Percentiles rank a stretch among this genome's conserved stretches.
These are phyloP conservation scores for Dactylella cylindrospora DNA, from an alignment of 2,329 filamentous ascomycete genomes.

Conservation along the genomic window DNA sequence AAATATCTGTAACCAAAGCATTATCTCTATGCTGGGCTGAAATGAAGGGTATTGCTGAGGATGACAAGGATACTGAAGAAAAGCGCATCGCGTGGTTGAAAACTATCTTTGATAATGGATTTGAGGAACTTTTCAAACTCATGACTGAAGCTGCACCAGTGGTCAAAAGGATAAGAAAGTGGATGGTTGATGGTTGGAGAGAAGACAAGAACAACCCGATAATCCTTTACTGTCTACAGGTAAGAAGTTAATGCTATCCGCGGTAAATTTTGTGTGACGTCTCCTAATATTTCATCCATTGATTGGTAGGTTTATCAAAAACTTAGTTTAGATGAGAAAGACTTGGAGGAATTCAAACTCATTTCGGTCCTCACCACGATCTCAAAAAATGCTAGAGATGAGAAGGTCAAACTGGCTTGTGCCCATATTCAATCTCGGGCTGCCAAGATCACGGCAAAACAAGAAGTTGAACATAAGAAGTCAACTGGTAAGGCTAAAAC, in stretches of 20 bases:
- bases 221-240: constrained; percentile 35
- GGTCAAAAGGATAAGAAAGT: constrained; percentile 29
- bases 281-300: not conserved
- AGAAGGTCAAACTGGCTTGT: constrained; percentile 35
- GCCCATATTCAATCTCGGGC: constrained; percentile 27
- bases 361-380: constrained; percentile 25
- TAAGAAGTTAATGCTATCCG: not conserved
- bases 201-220: constrained; percentile 36
- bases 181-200: constrained; percentile 39
- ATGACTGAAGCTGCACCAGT: constrained; percentile 21
- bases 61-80: constrained; percentile 32
- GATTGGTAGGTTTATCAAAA: constrained; percentile 27
- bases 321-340: constrained; percentile 21
- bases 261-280: not conserved
- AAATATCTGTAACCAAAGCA: constrained; percentile 12
- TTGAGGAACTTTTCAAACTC: constrained; percentile 27
- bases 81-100: constrained; percentile 36
- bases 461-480: constrained; percentile 24
- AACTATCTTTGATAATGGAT: constrained; percentile 37
- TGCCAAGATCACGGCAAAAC: constrained; percentile 32
- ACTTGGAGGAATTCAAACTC: constrained; percentile 34
- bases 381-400: constrained; percentile 29
- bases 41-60: constrained; percentile 27
- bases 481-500: constrained; percentile 21
- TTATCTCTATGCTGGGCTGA: constrained; percentile 19